Conservation (phyloP, 306 rosid species). For the Prinsepia uniflora region DNA sequence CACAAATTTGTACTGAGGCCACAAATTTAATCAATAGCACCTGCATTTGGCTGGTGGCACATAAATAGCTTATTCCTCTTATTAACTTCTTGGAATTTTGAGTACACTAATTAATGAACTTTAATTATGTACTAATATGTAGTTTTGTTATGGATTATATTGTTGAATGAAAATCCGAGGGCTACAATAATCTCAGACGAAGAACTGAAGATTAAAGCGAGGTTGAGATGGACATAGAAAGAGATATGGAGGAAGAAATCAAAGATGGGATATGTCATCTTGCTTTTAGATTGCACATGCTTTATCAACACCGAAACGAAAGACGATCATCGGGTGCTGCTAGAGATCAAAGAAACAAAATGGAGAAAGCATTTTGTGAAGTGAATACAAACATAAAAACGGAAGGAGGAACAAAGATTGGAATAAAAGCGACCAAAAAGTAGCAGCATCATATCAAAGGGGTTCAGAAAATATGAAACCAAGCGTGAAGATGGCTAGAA, state of each 20-base stretch:
- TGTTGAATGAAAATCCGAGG: not conserved
- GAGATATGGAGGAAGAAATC: conserved; percentile 65
- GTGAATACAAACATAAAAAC: conserved; percentile 55
- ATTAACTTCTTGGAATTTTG: not conserved
- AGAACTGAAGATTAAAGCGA: conserved; percentile 58
- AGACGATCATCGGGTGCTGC: conserved; percentile 13
- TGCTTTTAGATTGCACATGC: conserved; percentile 54
- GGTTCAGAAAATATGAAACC: too few species aligned
- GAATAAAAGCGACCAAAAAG: conserved; percentile 49
- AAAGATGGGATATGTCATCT: conserved; percentile 55
- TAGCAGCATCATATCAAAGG: not conserved
- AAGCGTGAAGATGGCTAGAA: not conserved
- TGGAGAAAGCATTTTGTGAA: conserved; percentile 36
- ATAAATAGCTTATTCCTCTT: not conserved
- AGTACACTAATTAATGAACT: not conserved
- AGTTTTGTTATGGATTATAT: not conserved
- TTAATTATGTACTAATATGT: not conserved
- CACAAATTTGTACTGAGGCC: too few species aligned
- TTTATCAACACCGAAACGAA: conserved; percentile 45
- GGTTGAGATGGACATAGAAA: conserved; percentile 60
- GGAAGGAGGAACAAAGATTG: conserved; percentile 57
- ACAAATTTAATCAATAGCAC: not conserved
- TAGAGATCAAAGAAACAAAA: not conserved
- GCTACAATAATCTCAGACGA: conserved; percentile 28
- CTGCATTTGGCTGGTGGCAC: conserved; percentile 16